Conservation (phyloP, 495 filamentous ascomycete genomes). For the Hyaloscypha variabilis region DNA sequence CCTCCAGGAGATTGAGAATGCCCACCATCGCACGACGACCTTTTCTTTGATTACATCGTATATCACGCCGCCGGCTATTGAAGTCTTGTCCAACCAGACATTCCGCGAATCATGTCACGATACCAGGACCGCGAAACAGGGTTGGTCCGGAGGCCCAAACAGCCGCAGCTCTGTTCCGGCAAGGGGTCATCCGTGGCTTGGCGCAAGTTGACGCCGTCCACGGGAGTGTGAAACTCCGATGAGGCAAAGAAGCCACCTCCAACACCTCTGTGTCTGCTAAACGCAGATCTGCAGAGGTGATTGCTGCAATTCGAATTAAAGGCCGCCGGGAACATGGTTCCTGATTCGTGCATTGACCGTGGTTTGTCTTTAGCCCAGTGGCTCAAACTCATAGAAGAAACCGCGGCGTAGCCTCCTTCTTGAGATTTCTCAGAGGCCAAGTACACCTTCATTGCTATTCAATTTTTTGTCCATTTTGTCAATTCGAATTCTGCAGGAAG, state of each 20-base stretch:
- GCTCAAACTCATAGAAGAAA: not conserved
- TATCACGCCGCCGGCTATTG: not conserved
- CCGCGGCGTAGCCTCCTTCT: not conserved
- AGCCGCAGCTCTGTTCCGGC: not conserved
- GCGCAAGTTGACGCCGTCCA: not conserved
- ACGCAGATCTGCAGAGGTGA: not conserved
- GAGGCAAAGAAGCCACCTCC: slow-evolving; percentile 3
- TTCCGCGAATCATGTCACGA: not conserved
- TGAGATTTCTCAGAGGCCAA: not conserved
- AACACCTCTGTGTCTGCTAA: not conserved
- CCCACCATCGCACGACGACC: no score
- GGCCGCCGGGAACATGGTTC: not conserved
- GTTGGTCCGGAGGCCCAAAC: not conserved
- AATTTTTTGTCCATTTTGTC: not conserved
- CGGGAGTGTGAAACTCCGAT: slow-evolving; percentile 1
- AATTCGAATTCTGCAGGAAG: not conserved
- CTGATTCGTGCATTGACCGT: not conserved
- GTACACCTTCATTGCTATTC: not conserved
- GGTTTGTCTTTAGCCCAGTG: slow-evolving; percentile 2
- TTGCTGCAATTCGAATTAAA: slow-evolving; percentile 1
- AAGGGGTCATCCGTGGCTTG: not conserved
- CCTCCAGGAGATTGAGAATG: no score
- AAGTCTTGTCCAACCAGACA: not conserved
- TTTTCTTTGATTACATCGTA: no score
- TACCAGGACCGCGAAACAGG: not conserved